Percentiles rank a stretch among this genome's conserved stretches.
Conservation (phyloP, 2,329 filamentous ascomycete genomes). For the Polychaeton citri region DNA sequence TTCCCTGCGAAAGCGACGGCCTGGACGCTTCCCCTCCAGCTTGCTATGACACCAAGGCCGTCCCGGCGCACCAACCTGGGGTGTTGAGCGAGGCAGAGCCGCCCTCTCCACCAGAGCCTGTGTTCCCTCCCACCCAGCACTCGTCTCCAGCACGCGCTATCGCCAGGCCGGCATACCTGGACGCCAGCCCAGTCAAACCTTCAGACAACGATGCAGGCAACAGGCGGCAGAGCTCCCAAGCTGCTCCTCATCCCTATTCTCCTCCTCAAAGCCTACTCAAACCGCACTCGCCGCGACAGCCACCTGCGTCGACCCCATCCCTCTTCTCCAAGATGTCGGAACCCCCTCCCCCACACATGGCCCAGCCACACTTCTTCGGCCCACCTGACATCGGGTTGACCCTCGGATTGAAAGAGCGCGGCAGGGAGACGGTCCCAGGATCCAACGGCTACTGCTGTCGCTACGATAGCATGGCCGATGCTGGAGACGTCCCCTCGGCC, state of each 20-base stretch:
- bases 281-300: conserved; percentile 1
- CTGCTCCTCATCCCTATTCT: too few species aligned
- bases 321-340: conserved; percentile 13
- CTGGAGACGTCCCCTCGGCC: conserved; percentile 32
- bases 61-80: conserved; percentile 6
- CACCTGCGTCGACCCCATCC: conserved; percentile 3
- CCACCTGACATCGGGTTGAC: conserved; percentile 18
- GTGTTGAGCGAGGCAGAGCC: too few species aligned
- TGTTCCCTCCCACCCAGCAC: conserved; percentile 1
- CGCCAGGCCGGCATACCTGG: conserved; percentile 3
- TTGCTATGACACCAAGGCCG: conserved; percentile 5
- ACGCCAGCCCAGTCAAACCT: not conserved
- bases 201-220: too few species aligned
- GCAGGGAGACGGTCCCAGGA: conserved; percentile 23
- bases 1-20: conserved; percentile 3
- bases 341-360: conserved; percentile 21
- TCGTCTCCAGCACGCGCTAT: conserved; percentile 2
- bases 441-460: conserved; percentile 61
- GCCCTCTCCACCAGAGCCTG: conserved; percentile 3
- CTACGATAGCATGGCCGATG: conserved; percentile 55
- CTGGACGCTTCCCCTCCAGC: not conserved
- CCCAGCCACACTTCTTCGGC: conserved; percentile 21
- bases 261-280: not conserved
- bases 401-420: conserved; percentile 9
- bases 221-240: too few species aligned